Base-by-base conservation (phyloP, 257 asterid genomes). In the Primulina tabacum region DNA sequence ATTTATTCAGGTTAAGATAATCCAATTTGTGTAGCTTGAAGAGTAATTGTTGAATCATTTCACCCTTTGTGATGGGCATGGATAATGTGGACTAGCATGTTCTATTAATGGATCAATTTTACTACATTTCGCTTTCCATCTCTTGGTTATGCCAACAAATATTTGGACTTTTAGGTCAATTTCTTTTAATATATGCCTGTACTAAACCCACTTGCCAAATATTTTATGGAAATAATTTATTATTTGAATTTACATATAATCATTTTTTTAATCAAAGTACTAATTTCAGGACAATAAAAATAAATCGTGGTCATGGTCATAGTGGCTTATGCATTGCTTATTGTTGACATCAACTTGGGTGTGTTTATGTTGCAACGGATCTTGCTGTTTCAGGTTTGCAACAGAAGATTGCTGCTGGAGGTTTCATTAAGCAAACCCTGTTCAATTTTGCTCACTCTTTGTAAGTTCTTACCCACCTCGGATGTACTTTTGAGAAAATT, bases 371-470 rank as follows among this genome's bases (percentile, higher is more conserved):
- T 66, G 63, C 73, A 61, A 40, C 29, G 56, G 30, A 33, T 71
- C 61, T 67, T 70, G 9, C 9, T 43, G 26, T 76, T 69, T 72
- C 87, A 93, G 99, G 96, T 75, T 74, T 93, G 89, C 94, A 87
- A 80, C 96, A 89, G 83, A 93, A 82, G 87, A 83, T 90, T 74
- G 71, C 95, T 53, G 69, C 96, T 11, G 97, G 99, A 20, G 96
- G 99, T 34, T 84, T 87, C 70, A 67, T 93, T 35, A 93, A 82
- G 69, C 78, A 76, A 67, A 73, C 89, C 32, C 38, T 90, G 87
- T 93, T 93, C 81, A 89, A 86, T 75, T 75, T 87, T 76, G 95
- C 92, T 12, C 90, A 89, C 62, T 56, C 82, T 74, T 85, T 75
- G 99, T 93, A 87, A 86, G 99, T 93, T 74, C 56, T 67, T 56